Base-by-base conservation (phyloP, 345 rosid species). In the Populus deltoides region DNA sequence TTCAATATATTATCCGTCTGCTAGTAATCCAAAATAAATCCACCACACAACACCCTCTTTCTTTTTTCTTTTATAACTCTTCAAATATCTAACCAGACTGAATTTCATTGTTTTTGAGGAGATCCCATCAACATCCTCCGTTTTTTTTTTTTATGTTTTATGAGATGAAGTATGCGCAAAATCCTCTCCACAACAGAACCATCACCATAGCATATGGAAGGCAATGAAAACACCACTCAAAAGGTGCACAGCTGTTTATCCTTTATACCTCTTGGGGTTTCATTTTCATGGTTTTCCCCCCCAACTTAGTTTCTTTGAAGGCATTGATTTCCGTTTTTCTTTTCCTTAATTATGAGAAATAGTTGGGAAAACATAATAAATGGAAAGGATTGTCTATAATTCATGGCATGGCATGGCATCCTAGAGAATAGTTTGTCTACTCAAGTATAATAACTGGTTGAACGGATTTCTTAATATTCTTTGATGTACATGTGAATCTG, bases 171-270 rank as follows among this genome's bases (percentile, higher is more conserved):
- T 36, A 20, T 47, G 63, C 81, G 1, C 35, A 65, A 49, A 72
- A 8, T 78, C 57, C 7, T 24, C 9, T 61, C 51, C 31, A 71
- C 45, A 16, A 55, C 61, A 55, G 53, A 17, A 72, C 72, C 71
- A 75, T 80, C 68, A 65, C 73, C 59, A 0, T 71, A 43, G 76
- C 83, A n/a, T 59, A 87, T 89, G 92, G 92, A 89, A 86, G 83
- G 79, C 82, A 59, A 86, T 77, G 80, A 75, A 68, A 76, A 79
- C 62, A 75, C 81, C 76, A 43, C 75, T 22, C 83, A 79, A 6
- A 87, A 89, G 88, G 92, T 87, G 75, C 51, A 45, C 72, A 25
- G 35, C 27, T 3, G 27, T 13, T 55, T 65, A 38, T 17, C 31
- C 62, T 27, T 8, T 38, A 1, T 5, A 9, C 7, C 11, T 18